Evolutionary conservation across 176 grass and related monocot species (phyloP).

Genomic region (Lolium multiflorum): DNA sequence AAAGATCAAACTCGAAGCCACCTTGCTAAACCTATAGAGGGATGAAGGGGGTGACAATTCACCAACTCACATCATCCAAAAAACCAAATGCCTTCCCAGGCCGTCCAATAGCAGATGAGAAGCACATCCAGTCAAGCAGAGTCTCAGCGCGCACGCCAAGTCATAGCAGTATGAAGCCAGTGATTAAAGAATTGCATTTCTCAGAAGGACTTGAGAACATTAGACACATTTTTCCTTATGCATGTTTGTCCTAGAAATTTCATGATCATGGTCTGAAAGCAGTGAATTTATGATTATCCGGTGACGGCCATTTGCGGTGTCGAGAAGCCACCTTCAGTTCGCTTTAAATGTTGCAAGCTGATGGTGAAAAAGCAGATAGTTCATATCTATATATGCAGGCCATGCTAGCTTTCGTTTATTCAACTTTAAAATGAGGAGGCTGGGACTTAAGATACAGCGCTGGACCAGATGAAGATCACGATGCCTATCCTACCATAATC

Average conservation of each 20-base stretch:
- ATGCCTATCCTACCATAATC: background rate
- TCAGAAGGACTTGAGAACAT: background rate
- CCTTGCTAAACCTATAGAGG: too few species aligned
- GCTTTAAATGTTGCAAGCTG: slow-evolving; percentile 14
- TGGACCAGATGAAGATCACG: background rate
- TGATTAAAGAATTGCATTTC: background rate
- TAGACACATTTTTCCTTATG: background rate
- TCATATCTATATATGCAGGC: background rate
- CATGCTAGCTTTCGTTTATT: background rate
- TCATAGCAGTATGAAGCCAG: background rate
- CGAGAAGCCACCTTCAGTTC: background rate
- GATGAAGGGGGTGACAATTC: too few species aligned
- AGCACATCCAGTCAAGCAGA: too few species aligned
- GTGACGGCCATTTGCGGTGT: background rate
- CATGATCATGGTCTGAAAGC: background rate
- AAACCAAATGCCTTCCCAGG: too few species aligned
- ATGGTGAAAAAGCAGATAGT: background rate
- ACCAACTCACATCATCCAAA: too few species aligned
- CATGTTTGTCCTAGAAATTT: background rate
- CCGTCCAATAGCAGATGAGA: too few species aligned
- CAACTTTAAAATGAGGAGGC: background rate
- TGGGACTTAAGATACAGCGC: background rate
- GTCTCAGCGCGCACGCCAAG: too few species aligned
- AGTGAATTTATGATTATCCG: background rate
- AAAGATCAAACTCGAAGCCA: too few species aligned